Evolutionary conservation across 1,284 basidiomycete genomes (phyloP).

Genomic region (Pseudomicrostroma phylloplanum): DNA sequence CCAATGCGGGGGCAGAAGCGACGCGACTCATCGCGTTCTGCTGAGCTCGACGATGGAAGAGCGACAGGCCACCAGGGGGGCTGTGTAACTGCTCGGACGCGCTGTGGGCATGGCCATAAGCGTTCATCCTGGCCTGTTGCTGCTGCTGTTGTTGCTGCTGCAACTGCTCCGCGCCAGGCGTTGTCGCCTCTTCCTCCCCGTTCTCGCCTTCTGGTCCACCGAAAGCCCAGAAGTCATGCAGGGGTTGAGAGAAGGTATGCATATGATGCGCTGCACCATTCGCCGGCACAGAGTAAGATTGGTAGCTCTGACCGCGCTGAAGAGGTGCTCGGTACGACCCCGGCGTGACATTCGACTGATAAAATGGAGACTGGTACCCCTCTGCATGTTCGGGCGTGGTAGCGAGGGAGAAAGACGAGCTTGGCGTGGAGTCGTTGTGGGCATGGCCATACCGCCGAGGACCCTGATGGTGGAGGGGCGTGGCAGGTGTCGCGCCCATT

Average conservation of each 20-base stretch:
- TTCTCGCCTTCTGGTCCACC: not conserved
- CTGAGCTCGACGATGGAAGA: constrained; percentile 8
- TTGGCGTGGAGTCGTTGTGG: not conserved
- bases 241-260: not conserved
- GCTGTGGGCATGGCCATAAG: not conserved
- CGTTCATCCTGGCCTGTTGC: not conserved
- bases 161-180: too few relatives aligned
- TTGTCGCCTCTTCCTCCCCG: too few relatives aligned
- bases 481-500: not conserved
- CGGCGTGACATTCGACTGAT: not conserved
- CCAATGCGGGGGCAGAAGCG: not conserved
- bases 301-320: not conserved
- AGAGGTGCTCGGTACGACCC: not conserved
- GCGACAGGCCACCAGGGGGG: not conserved
- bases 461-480: not conserved
- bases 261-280: not conserved
- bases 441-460: not conserved
- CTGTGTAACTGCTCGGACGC: not conserved
- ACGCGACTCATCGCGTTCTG: constrained; percentile 5
- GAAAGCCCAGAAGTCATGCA: not conserved
- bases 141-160: not conserved
- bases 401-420: constrained; percentile 3
- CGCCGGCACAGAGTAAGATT: not conserved
- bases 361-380: too few relatives aligned
- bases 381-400: not conserved